A percentile compares a stretch with the other conserved stretches of the same genome.
Conservation (phyloP, 495 filamentous ascomycete genomes). For the Penicillium daleae region DNA sequence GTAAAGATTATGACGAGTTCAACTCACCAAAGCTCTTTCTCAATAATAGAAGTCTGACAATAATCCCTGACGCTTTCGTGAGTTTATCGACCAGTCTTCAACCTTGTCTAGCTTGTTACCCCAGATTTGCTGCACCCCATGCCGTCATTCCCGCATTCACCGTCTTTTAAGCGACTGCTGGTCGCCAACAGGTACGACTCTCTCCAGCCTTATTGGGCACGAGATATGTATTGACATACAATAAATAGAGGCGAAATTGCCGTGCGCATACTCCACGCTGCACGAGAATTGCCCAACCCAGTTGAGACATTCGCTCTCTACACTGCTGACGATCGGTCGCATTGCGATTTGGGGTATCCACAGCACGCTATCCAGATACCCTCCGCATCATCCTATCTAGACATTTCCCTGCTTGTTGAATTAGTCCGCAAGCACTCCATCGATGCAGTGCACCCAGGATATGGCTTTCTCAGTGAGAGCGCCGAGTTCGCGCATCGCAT, state of each 20-base stretch:
- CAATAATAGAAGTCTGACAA: not conserved
- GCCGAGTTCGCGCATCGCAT: conserved; percentile 56
- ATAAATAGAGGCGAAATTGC: conserved; percentile 59
- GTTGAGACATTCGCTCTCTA: conserved; percentile 59
- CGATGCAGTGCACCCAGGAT: conserved; percentile 64
- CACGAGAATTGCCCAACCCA: conserved; percentile 50
- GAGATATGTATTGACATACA: not conserved
- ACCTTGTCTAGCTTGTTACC: conserved; percentile 11
- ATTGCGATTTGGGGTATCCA: conserved; percentile 51
- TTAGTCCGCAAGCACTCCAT: conserved; percentile 53
- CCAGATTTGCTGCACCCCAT: conserved; percentile 18
- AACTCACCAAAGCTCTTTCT: not conserved
- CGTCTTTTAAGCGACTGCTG: conserved; percentile 55
- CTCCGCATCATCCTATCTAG: conserved; percentile 54
- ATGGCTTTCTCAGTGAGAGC: conserved; percentile 66
- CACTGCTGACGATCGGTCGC: conserved; percentile 56
- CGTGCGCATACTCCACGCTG: conserved; percentile 58
- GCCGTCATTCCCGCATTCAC: conserved; percentile 32
- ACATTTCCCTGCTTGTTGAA: conserved; percentile 50
- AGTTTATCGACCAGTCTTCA: not conserved
- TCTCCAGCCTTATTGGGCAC: conserved; percentile 11
- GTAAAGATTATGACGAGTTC: not conserved
- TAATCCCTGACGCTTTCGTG: not conserved
- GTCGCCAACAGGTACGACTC: conserved; percentile 58
- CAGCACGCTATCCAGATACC: conserved; percentile 51